A percentile compares a stretch with the other conserved stretches of the same genome.
phyloP scores from a whole-genome alignment of 139 green algal genomes.

The Chlamydomonas applanata region DNA sequence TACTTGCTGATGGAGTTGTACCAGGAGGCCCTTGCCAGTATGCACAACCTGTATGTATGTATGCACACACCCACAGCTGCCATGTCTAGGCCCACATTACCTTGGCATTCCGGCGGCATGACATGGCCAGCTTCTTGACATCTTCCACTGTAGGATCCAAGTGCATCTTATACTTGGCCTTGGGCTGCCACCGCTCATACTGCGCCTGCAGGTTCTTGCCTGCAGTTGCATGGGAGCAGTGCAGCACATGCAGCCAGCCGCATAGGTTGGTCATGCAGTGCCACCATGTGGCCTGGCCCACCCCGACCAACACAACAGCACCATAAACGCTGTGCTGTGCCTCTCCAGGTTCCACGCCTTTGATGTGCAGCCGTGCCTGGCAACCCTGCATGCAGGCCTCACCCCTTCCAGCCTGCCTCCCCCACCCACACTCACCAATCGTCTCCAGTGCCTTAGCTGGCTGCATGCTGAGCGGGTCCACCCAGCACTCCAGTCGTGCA shows the following conservation, averaged over 20 bases:
- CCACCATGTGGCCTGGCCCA: too few relatives aligned
- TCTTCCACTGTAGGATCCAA: constrained; percentile 97
- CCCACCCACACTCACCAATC: constrained; percentile 66
- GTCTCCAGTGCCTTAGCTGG: constrained; percentile 91
- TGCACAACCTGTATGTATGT: not conserved
- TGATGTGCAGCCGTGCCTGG: too few relatives aligned
- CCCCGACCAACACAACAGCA: too few relatives aligned
- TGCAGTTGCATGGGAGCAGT: constrained; percentile 28
- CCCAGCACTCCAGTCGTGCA: constrained; percentile 92
- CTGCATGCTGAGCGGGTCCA: constrained; percentile 92
- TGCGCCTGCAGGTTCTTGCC: constrained; percentile 97
- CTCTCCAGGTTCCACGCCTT: too few relatives aligned
- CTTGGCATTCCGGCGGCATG: constrained; percentile 82
- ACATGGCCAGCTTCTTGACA: constrained; percentile 93
- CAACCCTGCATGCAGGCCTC: too few relatives aligned
- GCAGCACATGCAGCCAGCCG: not conserved
- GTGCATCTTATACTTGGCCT: constrained; percentile 94
- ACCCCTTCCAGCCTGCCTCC: too few relatives aligned
- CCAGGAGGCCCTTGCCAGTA: too few relatives aligned
- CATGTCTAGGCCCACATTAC: constrained; percentile 19
- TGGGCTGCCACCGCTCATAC: constrained; percentile 98
- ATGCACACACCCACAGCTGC: not conserved
- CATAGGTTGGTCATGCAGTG: too few relatives aligned
- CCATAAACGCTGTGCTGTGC: too few relatives aligned
- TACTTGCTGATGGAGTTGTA: too few relatives aligned